Percentiles rank a stretch among this genome's conserved stretches.
Evolutionary conservation across 208 protist genomes (phyloP).

Genomic region (Leishmania mexicana): DNA sequence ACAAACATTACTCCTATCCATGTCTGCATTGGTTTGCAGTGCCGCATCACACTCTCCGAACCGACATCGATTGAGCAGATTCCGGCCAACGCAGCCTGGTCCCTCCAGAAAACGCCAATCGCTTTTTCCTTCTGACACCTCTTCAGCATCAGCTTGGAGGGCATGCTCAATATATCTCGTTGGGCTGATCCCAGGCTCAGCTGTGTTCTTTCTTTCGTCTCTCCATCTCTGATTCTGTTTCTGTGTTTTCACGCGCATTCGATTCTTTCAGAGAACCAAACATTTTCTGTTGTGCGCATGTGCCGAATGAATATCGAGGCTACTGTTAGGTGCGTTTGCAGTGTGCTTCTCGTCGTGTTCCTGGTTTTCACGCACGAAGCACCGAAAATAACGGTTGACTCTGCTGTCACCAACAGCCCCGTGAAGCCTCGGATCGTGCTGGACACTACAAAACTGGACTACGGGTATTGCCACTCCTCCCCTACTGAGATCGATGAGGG

Average conservation of each 20-base stretch:
- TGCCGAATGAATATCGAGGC: constrained; percentile 6
- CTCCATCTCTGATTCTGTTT: not conserved
- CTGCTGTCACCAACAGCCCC: not conserved
- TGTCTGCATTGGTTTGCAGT: constrained; percentile 5
- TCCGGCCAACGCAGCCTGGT: not conserved
- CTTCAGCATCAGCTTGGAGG: not conserved
- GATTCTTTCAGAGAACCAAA: not conserved
- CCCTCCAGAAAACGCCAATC: not conserved
- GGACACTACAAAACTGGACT: constrained; percentile 37
- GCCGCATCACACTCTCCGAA: constrained; percentile 10
- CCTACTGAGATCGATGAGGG: constrained; percentile 45
- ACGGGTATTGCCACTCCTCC: constrained; percentile 72
- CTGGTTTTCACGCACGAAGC: constrained; percentile 15
- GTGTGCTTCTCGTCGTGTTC: constrained; percentile 21
- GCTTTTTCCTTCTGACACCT: not conserved
- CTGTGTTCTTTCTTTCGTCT: not conserved
- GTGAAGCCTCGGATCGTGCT: constrained; percentile 18
- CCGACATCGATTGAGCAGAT: not conserved
- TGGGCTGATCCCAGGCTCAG: not conserved
- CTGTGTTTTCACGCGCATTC: not conserved
- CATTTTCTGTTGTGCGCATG: not conserved
- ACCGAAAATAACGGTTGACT: not conserved
- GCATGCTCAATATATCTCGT: not conserved
- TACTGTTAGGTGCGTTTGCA: constrained; percentile 8
- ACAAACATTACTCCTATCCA: constrained; percentile 1